Conservation (phyloP, 2,329 filamentous ascomycete species). For the Pyrenochaeta sp. region DNA sequence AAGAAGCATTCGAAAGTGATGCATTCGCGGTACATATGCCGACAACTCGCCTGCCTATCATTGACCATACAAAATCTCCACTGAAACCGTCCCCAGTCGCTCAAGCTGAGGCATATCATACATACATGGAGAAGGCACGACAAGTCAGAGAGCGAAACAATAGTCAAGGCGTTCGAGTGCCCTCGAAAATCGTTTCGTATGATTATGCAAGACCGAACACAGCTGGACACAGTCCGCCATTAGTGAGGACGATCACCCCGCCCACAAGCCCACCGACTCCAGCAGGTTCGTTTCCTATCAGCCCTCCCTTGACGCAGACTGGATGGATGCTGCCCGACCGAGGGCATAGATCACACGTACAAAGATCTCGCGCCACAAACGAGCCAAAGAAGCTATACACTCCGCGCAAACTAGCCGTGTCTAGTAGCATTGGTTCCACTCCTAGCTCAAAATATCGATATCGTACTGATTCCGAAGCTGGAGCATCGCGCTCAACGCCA, state of each 20-base stretch:
- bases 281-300: constrained; percentile 38
- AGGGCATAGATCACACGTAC: constrained; percentile 1
- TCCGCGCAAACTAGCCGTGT: constrained; percentile 21
- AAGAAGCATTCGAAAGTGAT: constrained; percentile 44
- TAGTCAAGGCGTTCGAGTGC: constrained; percentile 30
- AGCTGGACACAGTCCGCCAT: background rate
- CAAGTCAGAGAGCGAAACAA: constrained; percentile 34
- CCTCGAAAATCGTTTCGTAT: constrained; percentile 36
- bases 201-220: constrained; percentile 30
- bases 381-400: constrained; percentile 18
- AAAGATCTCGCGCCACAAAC: constrained; percentile 6
- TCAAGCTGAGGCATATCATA: constrained; percentile 38
- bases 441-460: constrained; percentile 8
- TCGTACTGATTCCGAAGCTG: constrained; percentile 17
- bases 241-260: constrained; percentile 11
- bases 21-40: constrained; percentile 46
- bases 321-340: constrained; percentile 13
- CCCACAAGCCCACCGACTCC: constrained; percentile 20
- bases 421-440: background rate
- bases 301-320: constrained; percentile 30
- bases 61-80: constrained; percentile 27
- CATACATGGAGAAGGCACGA: constrained; percentile 38
- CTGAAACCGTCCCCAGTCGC: constrained; percentile 25
- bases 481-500: constrained; percentile 9
- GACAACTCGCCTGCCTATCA: constrained; percentile 40